Conservation (phyloP, 1,139 yeast genomes). For the Kodamaea alishanica region DNA sequence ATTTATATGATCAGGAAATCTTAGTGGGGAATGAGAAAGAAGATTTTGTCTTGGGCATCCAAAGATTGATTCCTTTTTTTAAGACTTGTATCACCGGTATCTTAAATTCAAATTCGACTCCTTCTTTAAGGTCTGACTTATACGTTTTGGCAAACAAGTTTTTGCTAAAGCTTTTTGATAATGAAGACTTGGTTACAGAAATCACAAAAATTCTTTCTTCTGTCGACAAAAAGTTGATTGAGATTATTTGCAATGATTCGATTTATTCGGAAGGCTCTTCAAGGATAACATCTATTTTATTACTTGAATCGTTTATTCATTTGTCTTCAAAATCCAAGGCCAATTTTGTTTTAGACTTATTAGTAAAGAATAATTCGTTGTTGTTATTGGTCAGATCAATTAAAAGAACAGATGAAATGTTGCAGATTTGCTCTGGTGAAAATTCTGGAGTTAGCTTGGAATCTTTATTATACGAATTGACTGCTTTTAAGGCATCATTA, state of each 20-base stretch:
- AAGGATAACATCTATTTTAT: constrained; percentile 69
- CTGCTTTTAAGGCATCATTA: constrained; percentile 70
- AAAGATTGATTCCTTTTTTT: constrained; percentile 64
- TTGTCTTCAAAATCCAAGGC: constrained; percentile 48
- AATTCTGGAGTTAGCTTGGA: constrained; percentile 42
- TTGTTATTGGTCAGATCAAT: constrained; percentile 63
- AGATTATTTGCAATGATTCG: constrained; percentile 71
- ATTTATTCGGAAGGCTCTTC: constrained; percentile 75
- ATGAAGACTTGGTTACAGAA: constrained; percentile 41
- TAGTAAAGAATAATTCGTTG: constrained; percentile 65
- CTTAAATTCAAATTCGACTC: constrained; percentile 62
- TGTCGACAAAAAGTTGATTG: constrained; percentile 60
- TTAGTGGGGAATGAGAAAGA: constrained; percentile 22
- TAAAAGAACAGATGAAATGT: constrained; percentile 63
- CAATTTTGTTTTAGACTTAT: constrained; percentile 56
- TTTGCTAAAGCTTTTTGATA: constrained; percentile 47
- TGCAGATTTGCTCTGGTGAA: constrained; percentile 34
- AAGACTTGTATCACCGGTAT: constrained; percentile 73
- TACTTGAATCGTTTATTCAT: constrained; percentile 68
- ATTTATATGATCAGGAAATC: constrained; percentile 51
- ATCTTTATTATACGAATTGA: constrained; percentile 62
- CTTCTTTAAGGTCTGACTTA: constrained; percentile 69
- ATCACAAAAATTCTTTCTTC: constrained; percentile 52
- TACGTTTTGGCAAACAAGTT: constrained; percentile 71
- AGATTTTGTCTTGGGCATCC: constrained; percentile 25